A percentile compares a stretch with the other conserved stretches of the same genome.
Conservation (phyloP, 2,329 filamentous ascomycete genomes). For the Calonectria leucothoes region DNA sequence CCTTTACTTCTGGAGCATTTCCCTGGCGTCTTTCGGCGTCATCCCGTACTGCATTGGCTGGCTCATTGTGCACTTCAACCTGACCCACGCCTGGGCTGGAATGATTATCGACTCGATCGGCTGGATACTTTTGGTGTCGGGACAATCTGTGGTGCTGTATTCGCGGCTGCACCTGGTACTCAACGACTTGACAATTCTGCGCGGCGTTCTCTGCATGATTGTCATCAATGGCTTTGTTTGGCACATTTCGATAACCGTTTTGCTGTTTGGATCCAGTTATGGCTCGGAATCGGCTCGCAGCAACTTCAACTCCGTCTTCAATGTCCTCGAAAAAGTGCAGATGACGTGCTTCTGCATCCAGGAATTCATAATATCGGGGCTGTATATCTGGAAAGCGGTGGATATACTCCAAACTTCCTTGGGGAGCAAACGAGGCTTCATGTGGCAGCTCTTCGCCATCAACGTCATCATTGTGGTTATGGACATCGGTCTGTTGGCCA, state of each 20-base stretch:
- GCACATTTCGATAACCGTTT: slow-evolving; percentile 64
- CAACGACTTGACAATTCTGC: slow-evolving; percentile 59
- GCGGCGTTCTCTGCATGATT: slow-evolving; percentile 66
- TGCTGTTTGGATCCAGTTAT: slow-evolving; percentile 64
- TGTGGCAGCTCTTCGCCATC: slow-evolving; percentile 30
- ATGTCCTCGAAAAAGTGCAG: neutral
- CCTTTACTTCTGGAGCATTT: slow-evolving; percentile 41
- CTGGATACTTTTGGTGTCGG: slow-evolving; percentile 64
- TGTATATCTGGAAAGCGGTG: neutral
- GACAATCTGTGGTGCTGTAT: slow-evolving; percentile 70
- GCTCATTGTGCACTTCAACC: slow-evolving; percentile 38
- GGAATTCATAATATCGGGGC: neutral
- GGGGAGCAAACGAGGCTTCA: neutral
- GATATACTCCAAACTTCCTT: neutral
- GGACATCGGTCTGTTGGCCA: slow-evolving; percentile 26
- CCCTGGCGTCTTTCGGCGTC: slow-evolving; percentile 48
- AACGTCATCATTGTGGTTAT: slow-evolving; percentile 32
- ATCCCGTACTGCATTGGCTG: slow-evolving; percentile 56
- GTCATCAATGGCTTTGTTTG: slow-evolving; percentile 63
- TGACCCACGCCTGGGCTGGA: slow-evolving; percentile 12
- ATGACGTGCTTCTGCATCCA: neutral
- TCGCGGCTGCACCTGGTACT: slow-evolving; percentile 70
- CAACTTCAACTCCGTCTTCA: slow-evolving; percentile 37
- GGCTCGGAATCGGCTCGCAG: slow-evolving; percentile 34
- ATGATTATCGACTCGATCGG: slow-evolving; percentile 36